Evolutionary conservation across 345 rosid species (phyloP).

Genomic region (Boechera stricta): DNA sequence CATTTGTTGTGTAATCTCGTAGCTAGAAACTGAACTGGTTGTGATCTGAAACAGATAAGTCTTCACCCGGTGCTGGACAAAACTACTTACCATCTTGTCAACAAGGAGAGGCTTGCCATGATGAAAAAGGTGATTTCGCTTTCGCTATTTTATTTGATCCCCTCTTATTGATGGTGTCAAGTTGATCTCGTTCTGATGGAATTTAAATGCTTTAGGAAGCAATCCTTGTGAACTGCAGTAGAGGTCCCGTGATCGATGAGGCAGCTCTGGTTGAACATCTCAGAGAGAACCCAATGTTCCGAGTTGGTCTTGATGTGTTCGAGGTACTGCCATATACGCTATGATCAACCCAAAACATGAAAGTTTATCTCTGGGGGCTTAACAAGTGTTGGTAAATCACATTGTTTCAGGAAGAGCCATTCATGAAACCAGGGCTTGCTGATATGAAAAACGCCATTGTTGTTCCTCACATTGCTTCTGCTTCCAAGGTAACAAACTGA

Average conservation of each 20-base stretch:
- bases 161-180: neutral
- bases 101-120: slow-evolving; percentile 84
- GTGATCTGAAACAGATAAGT: slow-evolving; percentile 69
- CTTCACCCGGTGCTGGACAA: slow-evolving; percentile 94
- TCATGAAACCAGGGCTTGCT: slow-evolving; percentile 96
- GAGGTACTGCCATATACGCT: slow-evolving; percentile 57
- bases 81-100: slow-evolving; percentile 93
- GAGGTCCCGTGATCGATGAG: slow-evolving; percentile 95
- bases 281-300: slow-evolving; percentile 89
- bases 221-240: slow-evolving; percentile 89
- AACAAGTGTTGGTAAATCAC: neutral
- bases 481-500: slow-evolving; percentile 77
- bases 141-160: neutral
- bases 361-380: neutral
- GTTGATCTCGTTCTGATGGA: slow-evolving; percentile 8
- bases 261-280: slow-evolving; percentile 90
- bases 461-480: slow-evolving; percentile 97
- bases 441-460: slow-evolving; percentile 90
- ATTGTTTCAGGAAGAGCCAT: slow-evolving; percentile 81
- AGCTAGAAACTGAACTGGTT: slow-evolving; percentile 28
- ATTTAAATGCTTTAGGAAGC: slow-evolving; percentile 65
- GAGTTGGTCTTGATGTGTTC: slow-evolving; percentile 98
- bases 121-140: slow-evolving; percentile 81
- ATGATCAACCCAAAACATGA: neutral
- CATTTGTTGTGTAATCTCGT: slow-evolving; percentile 20